phyloP scores from a whole-genome alignment of 2,329 filamentous ascomycete species.

The Epichloe scottii region DNA sequence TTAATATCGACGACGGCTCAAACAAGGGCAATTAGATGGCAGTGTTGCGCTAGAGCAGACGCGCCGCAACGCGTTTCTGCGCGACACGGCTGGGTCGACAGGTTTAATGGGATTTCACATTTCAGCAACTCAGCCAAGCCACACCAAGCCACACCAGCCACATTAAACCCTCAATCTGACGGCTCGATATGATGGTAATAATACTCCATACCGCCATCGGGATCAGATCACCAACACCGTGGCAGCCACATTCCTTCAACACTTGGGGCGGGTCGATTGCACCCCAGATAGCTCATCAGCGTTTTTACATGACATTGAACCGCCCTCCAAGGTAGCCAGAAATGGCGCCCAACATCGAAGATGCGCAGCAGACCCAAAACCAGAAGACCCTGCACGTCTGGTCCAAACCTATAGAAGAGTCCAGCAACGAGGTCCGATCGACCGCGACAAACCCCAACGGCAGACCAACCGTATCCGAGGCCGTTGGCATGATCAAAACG shows the following conservation, averaged over 20 bases:
- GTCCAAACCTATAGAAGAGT: conserved; percentile 21
- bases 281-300: background rate
- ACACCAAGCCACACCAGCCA: background rate
- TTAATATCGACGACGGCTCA: background rate
- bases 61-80: conserved; percentile 19
- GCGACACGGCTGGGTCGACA: conserved; percentile 15
- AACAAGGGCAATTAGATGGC: background rate
- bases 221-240: background rate
- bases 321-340: conserved; percentile 18
- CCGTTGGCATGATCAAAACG: conserved; percentile 51
- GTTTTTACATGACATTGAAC: conserved; percentile 5
- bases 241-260: background rate
- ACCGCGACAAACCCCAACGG: conserved; percentile 10
- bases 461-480: conserved; percentile 39
- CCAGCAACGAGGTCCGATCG: conserved; percentile 9
- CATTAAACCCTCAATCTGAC: background rate
- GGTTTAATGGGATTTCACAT: conserved; percentile 20
- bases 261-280: background rate
- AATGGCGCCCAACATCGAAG: conserved; percentile 21
- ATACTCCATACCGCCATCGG: background rate
- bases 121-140: conserved; percentile 7
- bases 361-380: conserved; percentile 13
- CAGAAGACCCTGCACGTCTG: conserved; percentile 25
- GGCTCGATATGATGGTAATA: background rate
- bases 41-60: conserved; percentile 14